These are phyloP conservation scores for Sporothrix sp. DNA, from an alignment of 2,329 filamentous ascomycete genomes.

Conservation along the genomic window DNA sequence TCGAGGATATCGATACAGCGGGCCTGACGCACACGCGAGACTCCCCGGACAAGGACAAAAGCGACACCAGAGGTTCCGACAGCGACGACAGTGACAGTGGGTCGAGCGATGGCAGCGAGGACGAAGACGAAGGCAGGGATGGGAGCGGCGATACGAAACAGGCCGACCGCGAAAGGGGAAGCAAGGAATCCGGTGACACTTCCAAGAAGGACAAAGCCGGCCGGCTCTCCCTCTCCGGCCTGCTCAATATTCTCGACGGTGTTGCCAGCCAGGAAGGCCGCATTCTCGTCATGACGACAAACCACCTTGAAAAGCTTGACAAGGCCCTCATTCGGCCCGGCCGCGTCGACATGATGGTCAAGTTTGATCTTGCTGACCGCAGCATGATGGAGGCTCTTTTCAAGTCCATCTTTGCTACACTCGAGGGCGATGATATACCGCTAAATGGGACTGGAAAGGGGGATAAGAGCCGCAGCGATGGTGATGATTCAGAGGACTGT, in stretches of 20 bases:
- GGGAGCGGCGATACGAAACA: slow-evolving; percentile 17
- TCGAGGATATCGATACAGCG: slow-evolving; percentile 68
- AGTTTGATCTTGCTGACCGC: slow-evolving; percentile 45
- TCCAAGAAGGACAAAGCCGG: slow-evolving; percentile 19
- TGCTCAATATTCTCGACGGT: slow-evolving; percentile 75
- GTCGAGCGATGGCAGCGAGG: slow-evolving; percentile 16
- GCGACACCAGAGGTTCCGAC: slow-evolving; percentile 16
- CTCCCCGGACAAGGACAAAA: slow-evolving; percentile 17
- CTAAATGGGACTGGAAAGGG: background rate
- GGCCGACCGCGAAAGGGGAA: slow-evolving; percentile 9
- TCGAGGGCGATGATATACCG: slow-evolving; percentile 37
- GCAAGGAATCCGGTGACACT: slow-evolving; percentile 2
- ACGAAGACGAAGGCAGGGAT: background rate
- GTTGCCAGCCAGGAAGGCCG: slow-evolving; percentile 54
- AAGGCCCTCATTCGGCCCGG: slow-evolving; percentile 53
- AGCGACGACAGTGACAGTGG: slow-evolving; percentile 5
- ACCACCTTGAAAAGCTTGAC: slow-evolving; percentile 52
- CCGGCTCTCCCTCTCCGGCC: slow-evolving; percentile 59
- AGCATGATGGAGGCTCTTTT: slow-evolving; percentile 47
- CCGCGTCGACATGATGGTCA: slow-evolving; percentile 49
- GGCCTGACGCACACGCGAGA: slow-evolving; percentile 55
- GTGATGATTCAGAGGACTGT: slow-evolving; percentile 19
- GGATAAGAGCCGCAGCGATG: background rate
- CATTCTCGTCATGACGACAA: slow-evolving; percentile 58
- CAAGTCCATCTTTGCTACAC: slow-evolving; percentile 45